Percentiles rank a stretch among this genome's conserved stretches.
Evolutionary conservation across 371 early-diverging fungal species (phyloP).

Genomic region (Circinella minor): DNA sequence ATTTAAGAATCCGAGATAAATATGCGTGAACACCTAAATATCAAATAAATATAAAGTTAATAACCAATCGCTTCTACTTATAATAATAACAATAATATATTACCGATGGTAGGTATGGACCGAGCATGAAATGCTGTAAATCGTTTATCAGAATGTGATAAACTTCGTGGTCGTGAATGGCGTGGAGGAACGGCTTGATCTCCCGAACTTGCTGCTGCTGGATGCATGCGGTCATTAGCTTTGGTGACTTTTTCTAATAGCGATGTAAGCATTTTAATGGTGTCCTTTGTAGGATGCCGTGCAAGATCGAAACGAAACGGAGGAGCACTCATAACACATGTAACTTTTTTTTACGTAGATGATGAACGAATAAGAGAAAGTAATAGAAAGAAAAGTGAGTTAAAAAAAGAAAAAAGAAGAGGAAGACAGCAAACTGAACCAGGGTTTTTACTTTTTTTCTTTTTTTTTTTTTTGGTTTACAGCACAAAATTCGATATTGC

Average conservation of each 20-base stretch:
- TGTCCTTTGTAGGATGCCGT: constrained; percentile 64
- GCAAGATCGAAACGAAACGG: constrained; percentile 54
- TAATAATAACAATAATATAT: background rate
- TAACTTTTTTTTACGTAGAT: background rate
- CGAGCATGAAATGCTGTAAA: constrained; percentile 82
- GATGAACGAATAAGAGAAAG: background rate
- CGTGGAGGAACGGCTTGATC: constrained; percentile 26
- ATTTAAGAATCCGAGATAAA: constrained; percentile 84
- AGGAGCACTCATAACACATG: constrained; percentile 9
- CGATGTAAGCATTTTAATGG: constrained; percentile 67
- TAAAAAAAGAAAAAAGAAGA: background rate
- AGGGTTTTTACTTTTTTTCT: background rate
- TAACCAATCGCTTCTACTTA: background rate
- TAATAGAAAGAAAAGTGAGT: background rate
- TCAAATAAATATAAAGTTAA: background rate
- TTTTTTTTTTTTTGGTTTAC: background rate
- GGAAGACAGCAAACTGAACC: background rate
- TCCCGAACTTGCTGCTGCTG: constrained; percentile 32
- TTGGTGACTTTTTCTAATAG: constrained; percentile 59
- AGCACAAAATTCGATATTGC: background rate
- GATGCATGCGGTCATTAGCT: constrained; percentile 53
- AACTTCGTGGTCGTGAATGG: constrained; percentile 23
- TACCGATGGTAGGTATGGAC: constrained; percentile 72
- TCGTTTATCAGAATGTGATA: constrained; percentile 30
- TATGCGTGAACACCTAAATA: constrained; percentile 82